These are phyloP conservation scores for Suaeda aralocaspica DNA, from an alignment of 148 eudicot genomes.

Conservation along the genomic window DNA sequence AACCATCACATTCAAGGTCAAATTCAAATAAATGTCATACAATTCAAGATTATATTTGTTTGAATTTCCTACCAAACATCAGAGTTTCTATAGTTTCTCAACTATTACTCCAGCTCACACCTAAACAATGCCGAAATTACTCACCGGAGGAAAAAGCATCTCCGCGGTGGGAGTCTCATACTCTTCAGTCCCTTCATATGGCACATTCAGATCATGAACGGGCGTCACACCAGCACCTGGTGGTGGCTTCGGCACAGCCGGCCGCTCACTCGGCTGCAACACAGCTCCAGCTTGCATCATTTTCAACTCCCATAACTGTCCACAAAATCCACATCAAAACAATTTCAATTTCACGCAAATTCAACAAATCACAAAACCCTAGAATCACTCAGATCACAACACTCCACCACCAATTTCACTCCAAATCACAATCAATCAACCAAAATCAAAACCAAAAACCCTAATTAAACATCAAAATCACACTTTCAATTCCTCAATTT, in stretches of 20 bases:
- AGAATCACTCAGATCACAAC: slow-evolving; percentile 18
- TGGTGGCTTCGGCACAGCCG: slow-evolving; percentile 35
- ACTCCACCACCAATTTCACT: slow-evolving; percentile 15
- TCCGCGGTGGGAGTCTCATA: slow-evolving; percentile 98
- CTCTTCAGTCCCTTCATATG: slow-evolving; percentile 93
- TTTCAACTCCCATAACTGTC: slow-evolving; percentile 85
- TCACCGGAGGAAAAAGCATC: slow-evolving; percentile 89
- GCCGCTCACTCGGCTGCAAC: slow-evolving; percentile 66
- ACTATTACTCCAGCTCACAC: neutral
- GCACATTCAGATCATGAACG: slow-evolving; percentile 94
- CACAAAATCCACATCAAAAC: neutral
- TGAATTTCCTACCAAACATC: neutral
- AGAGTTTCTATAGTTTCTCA: neutral
- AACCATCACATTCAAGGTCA: too few relatives aligned
- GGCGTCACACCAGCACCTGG: slow-evolving; percentile 57
- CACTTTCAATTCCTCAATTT: neutral
- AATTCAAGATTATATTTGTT: neutral
- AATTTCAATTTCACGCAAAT: slow-evolving; percentile 3
- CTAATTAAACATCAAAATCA: slow-evolving; percentile 11
- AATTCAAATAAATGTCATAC: neutral
- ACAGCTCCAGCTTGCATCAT: slow-evolving; percentile 91
- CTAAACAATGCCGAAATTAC: slow-evolving; percentile 19
- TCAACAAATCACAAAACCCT: slow-evolving; percentile 30
- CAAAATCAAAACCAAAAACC: slow-evolving; percentile 24
- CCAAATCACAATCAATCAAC: neutral